Evolutionary conservation across 202 grass and related monocot genomes (phyloP).

Genomic region (Zizania palustris): DNA sequence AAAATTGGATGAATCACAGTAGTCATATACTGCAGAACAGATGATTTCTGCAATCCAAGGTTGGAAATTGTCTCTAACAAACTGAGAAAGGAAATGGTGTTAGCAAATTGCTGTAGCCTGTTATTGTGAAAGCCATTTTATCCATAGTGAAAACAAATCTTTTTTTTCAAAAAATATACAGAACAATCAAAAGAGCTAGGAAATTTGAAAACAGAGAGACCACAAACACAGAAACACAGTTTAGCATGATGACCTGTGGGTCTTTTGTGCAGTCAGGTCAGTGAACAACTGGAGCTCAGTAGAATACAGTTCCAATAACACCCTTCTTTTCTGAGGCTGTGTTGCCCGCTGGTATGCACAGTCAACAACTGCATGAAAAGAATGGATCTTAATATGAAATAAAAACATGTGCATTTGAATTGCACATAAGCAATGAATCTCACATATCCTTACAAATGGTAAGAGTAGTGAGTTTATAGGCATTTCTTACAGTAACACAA

Average conservation of each 20-base stretch:
- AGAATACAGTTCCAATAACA: constrained; percentile 90
- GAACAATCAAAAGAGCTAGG: background rate
- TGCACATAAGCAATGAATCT: background rate
- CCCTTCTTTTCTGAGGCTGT: constrained; percentile 67
- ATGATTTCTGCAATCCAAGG: constrained; percentile 82
- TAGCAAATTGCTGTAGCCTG: constrained; percentile 11
- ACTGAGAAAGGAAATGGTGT: constrained; percentile 48
- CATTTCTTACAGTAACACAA: background rate
- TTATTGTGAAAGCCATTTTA: background rate
- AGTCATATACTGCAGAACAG: constrained; percentile 84
- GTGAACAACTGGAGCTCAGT: constrained; percentile 93
- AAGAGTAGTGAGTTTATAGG: background rate
- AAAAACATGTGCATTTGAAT: background rate
- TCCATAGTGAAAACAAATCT: background rate
- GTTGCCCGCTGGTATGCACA: constrained; percentile 67
- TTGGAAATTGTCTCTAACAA: constrained; percentile 89
- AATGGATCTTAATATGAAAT: constrained; percentile 22
- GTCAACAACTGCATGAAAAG: constrained; percentile 70
- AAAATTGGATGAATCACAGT: constrained; percentile 66
- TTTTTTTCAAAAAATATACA: background rate
- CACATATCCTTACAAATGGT: background rate
- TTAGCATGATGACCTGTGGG: constrained; percentile 49
- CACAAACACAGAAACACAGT: background rate
- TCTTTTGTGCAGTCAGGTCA: constrained; percentile 70
- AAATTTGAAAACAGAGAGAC: background rate